A percentile compares a stretch with the other conserved stretches of the same genome.
These are phyloP conservation scores for Botrytis paeoniae DNA, from an alignment of 2,329 filamentous ascomycete species.

Conservation along the genomic window DNA sequence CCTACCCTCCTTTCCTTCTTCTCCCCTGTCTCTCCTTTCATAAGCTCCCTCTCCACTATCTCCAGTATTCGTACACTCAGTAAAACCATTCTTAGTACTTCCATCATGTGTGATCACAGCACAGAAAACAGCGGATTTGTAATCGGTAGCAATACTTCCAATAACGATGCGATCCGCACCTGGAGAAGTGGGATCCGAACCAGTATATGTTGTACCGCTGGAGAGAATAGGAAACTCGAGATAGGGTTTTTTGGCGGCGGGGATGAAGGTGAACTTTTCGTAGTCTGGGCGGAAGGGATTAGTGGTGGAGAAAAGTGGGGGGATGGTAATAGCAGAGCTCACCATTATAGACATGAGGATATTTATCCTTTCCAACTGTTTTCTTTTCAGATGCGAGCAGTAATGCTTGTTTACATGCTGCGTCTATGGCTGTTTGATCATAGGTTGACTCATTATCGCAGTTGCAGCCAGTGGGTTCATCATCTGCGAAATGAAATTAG, in stretches of 20 bases:
- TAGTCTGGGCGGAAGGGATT: slow-evolving; percentile 28
- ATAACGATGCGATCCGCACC: slow-evolving; percentile 38
- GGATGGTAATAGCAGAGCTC: too few relatives aligned
- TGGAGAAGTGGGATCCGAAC: slow-evolving; percentile 31
- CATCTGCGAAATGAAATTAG: slow-evolving; percentile 20
- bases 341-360: slow-evolving; percentile 39
- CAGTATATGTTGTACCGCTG: slow-evolving; percentile 27
- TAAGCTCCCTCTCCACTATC: slow-evolving; percentile 24
- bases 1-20: slow-evolving; percentile 22
- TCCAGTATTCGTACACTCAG: slow-evolving; percentile 34
- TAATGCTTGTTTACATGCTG: slow-evolving; percentile 32
- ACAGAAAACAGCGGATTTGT: slow-evolving; percentile 34
- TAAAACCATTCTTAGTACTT: slow-evolving; percentile 35
- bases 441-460: slow-evolving; percentile 32
- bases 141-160: slow-evolving; percentile 34
- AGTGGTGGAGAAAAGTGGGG: background rate
- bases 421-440: slow-evolving; percentile 30
- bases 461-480: slow-evolving; percentile 29
- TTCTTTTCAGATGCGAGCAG: slow-evolving; percentile 30
- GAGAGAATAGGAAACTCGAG: slow-evolving; percentile 38
- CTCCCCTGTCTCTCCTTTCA: slow-evolving; percentile 16
- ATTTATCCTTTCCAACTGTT: slow-evolving; percentile 34
- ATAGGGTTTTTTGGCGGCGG: slow-evolving; percentile 34
- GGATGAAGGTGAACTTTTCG: slow-evolving; percentile 37
- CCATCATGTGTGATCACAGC: slow-evolving; percentile 37